phyloP scores from a whole-genome alignment of 768 basidiomycete species.

The Tephrocybe sp. region DNA sequence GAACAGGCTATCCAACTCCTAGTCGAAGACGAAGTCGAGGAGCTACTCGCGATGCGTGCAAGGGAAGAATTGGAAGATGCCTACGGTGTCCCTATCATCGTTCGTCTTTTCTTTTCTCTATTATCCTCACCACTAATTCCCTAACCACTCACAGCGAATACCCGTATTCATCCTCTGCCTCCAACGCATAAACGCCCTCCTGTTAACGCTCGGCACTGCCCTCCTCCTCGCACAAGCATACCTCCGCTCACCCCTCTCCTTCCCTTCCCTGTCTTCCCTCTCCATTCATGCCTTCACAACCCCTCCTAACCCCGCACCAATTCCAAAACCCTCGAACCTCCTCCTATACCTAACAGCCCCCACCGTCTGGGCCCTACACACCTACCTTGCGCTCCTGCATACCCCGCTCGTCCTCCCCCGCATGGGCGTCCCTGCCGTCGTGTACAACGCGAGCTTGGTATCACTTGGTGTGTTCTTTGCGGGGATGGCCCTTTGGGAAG shows the following conservation, averaged over 20 bases:
- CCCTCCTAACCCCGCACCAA: too few relatives aligned
- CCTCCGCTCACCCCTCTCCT: conserved; percentile 49
- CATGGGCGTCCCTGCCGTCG: conserved; percentile 75
- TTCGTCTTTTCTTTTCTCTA: conserved; percentile 36
- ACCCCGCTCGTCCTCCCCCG: conserved; percentile 66
- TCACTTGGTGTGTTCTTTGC: conserved; percentile 71
- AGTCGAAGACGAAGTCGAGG: conserved; percentile 67
- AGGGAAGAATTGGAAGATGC: conserved; percentile 79
- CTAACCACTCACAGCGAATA: conserved; percentile 48
- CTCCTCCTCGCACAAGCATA: conserved; percentile 64
- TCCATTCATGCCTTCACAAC: conserved; percentile 9
- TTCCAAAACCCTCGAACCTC: too few relatives aligned
- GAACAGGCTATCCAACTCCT: conserved; percentile 31
- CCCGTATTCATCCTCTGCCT: conserved; percentile 79
- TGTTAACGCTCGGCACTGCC: conserved; percentile 68
- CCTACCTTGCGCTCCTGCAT: conserved; percentile 60
- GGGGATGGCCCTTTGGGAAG: conserved; percentile 74
- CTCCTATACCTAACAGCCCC: conserved; percentile 49
- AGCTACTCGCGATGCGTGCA: conserved; percentile 59
- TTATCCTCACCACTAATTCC: conserved; percentile 1
- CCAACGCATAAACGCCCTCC: conserved; percentile 71
- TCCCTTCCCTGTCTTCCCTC: conserved; percentile 12
- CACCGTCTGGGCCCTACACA: conserved; percentile 47
- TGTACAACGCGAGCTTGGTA: conserved; percentile 67
- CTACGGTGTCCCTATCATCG: conserved; percentile 79